Evolutionary conservation across 2,329 filamentous ascomycete species (phyloP), one percentile per base, ranked within the genome.

Genomic region (Blastomyces silverae): DNA sequence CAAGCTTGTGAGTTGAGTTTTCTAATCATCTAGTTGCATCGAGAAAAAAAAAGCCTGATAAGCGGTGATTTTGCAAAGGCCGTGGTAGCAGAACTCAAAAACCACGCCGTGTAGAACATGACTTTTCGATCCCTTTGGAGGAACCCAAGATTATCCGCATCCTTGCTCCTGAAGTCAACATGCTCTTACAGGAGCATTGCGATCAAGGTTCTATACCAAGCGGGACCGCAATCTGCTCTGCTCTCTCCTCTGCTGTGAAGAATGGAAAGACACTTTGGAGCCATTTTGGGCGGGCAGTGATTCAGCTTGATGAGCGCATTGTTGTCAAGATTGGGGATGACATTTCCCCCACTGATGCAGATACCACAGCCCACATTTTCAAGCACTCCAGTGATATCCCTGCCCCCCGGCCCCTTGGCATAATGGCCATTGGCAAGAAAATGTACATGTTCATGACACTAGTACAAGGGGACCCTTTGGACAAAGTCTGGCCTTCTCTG

Each of bases 401-500:
- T 1, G 64, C 55, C 20, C 62, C 61, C 4, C 44, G 20, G 25
- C 62, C 64, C 31, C 56, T 66, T 50, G 64, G 57, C 28, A 39
- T 55, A 37, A 13, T 66, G 1, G 50, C 62, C 22, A 7, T 66
- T n/a, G 64, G 61, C 17, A 22, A 15, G 3, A 64, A 13, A 44
- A 62, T 22, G 1, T 66, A 66, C 52, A 28, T 25, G 13, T 64
- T 66, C 34, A 66, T 66, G 56, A 42, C 25, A 37, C 50, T 50
- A 57, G 64, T 31, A 8, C n/a, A n/a, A 48, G n/a, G 20, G 46
- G 70, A 5, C 13, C n/a, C 66, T 25, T 28, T 67, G 2, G 58
- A 67, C 15, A 67, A 66, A 46, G n/a, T 67, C 58, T 66, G 64
- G 66, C 59, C 62, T 46, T 3, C 28, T 53, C 39, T 66, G 10